A percentile compares a stretch with the other conserved stretches of the same genome.
phyloP scores from a whole-genome alignment of 1,139 yeast species.

The Neolecta irregularis region DNA sequence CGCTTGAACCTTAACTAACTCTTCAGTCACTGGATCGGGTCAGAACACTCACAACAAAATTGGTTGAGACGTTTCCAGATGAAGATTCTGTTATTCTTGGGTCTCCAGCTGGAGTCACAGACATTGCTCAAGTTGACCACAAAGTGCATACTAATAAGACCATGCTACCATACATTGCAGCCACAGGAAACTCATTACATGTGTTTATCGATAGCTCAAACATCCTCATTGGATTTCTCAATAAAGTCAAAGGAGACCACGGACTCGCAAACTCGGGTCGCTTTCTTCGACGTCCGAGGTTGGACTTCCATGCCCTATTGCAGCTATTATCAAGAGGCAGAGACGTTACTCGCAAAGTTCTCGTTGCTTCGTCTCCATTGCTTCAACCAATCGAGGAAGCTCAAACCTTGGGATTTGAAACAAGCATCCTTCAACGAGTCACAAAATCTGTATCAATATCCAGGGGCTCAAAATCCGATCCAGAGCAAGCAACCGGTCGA shows the following conservation, averaged over 20 bases:
- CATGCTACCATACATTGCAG: too few species aligned
- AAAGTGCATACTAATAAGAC: too few species aligned
- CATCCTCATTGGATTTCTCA: constrained; percentile 7
- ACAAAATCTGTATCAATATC: background rate
- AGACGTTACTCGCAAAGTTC: constrained; percentile 3
- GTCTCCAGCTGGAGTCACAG: too few species aligned
- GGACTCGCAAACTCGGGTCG: background rate
- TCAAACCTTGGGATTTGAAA: constrained; percentile 5
- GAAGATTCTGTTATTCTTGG: too few species aligned
- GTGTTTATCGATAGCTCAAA: constrained; percentile 11
- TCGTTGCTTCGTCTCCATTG: constrained; percentile 9
- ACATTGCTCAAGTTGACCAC: too few species aligned
- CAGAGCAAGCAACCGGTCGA: background rate
- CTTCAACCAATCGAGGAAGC: constrained; percentile 8
- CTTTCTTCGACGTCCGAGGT: background rate
- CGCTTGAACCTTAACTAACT: too few species aligned
- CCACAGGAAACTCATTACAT: constrained; percentile 5
- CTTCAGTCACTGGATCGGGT: too few species aligned
- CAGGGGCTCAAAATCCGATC: too few species aligned
- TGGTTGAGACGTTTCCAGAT: too few species aligned
- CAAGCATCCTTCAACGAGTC: constrained; percentile 8
- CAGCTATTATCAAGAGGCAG: constrained; percentile 8
- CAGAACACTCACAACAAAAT: too few species aligned
- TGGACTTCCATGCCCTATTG: constrained; percentile 9
- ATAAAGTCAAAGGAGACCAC: background rate